Evolutionary conservation across 768 basidiomycete genomes (phyloP), one percentile per base, ranked within the genome.

Genomic region (Leccinum longicurvipes): DNA sequence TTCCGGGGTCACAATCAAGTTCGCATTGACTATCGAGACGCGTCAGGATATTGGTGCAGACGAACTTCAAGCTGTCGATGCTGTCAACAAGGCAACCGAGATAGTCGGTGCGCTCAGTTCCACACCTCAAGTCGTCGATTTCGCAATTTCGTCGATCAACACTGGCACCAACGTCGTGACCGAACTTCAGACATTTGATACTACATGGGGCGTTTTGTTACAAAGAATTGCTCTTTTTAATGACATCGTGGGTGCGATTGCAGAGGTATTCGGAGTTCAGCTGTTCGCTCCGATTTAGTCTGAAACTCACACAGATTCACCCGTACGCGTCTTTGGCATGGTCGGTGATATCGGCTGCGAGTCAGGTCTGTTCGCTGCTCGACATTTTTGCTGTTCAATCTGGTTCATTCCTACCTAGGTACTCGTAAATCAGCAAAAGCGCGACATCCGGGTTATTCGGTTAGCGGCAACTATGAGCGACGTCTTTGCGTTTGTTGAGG

Each of bases 261-360:
- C 60, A 23, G 47, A 59, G 63, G 64, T 65, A 55, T 28, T 0
- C 47, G 6, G 10, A 28, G 1, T 50, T 31, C 25, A 14, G 1
- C 2, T 17, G 24, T 23, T 44, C 3, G n/a, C 4, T n/a, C 12
- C 11, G 3, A 48, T 23, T 14, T 19, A 14, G 24, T 41, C 51
- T 60, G 12, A 62, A 44, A 14, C 15, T 27, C 25, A 3, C 21
- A 23, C 29, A 65, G 63, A 47, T 65, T 50, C 58, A 65, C 14
- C 64, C 64, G 1, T 65, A 60, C 15, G 28, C 54, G 1, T 60
- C 61, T 6, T 27, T 65, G n/a, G 61, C 64, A 12, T 64, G 57
- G 54, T 64, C 63, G 15, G 64, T 66, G 4, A 57, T 66, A 45
- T 66, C 61, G 9, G 61, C 64, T 51, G 55, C 61, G 9, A 63